Evolutionary conservation across 345 rosid species (phyloP), one percentile per base, ranked within the genome.

Genomic region (Diplotaxis tenuifolia): DNA sequence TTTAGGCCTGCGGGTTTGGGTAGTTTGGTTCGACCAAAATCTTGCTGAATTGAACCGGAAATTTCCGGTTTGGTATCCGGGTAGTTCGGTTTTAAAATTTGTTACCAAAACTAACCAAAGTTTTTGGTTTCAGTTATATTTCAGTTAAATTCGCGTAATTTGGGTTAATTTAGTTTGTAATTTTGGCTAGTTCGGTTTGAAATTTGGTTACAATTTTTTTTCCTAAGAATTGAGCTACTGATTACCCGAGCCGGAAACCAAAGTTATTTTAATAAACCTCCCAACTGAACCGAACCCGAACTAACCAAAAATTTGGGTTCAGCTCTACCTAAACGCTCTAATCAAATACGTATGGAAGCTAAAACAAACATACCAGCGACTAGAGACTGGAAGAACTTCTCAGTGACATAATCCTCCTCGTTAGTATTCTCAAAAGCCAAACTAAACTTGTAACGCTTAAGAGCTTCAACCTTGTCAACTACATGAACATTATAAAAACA

Each of bases 401-500:
- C 99, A 0, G 97, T 95, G 55, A 95, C 96, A 68, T 95, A 95
- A 83, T 95, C 97, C 84, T 95, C 99, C 83, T 95, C 99, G 34
- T 92, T 95, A 20, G 99, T 92, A 63, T 95, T 95, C 84, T 92
- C 99, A 77, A 89, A 92, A 74, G 99, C 96, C 79, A 95, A 80
- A 82, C 99, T 95, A 75, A 95, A 95, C 73, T 85, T 92, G 78
- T 95, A 95, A 61, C 32, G 89, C 79, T 84, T 92, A 81, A 95
- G 85, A 65, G 99, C 73, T 83, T 87, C 89, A 25, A 92, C 91
- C 81, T 95, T 95, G 80, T 89, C 85, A 79, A 90, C 99, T 92
- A 88, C 50, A 45, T n/a, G 0, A 45, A 45, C 50, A 40, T 45
- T n/a, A 19, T n/a, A 45, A 45, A 45, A 40, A n/a, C 14, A 19